These are phyloP conservation scores for Nannizzia gypsea DNA, from an alignment of 2,329 filamentous ascomycete species.

Conservation along the genomic window DNA sequence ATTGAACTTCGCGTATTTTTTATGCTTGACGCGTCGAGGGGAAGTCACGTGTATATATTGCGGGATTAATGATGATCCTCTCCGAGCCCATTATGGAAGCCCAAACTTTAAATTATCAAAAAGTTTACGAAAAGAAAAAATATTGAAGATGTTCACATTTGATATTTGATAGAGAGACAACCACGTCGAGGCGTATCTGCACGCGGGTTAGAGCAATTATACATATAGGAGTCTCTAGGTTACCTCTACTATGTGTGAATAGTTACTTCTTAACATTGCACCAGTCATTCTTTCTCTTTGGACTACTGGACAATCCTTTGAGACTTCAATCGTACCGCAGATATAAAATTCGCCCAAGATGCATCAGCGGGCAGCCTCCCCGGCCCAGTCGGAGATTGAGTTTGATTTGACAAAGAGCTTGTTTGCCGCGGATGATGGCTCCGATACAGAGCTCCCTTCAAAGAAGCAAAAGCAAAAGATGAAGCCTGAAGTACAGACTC, in stretches of 20 bases:
- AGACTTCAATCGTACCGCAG: neutral
- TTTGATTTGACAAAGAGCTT: constrained; percentile 77
- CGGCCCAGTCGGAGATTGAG: constrained; percentile 75
- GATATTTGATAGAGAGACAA: neutral
- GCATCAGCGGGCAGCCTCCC: constrained; percentile 63
- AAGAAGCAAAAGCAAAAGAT: constrained; percentile 34
- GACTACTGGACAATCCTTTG: neutral
- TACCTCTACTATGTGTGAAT: neutral
- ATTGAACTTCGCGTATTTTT: constrained; percentile 4
- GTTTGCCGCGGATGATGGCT: constrained; percentile 49
- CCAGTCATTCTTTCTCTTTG: neutral
- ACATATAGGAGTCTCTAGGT: neutral
- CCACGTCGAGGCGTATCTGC: neutral
- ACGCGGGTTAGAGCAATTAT: neutral
- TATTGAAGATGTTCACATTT: neutral
- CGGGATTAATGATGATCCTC: neutral
- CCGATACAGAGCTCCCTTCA: constrained; percentile 30
- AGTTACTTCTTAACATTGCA: neutral
- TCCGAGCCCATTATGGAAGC: neutral
- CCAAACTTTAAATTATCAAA: neutral
- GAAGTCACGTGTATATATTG: neutral
- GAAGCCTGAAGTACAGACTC: constrained; percentile 21
- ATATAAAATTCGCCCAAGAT: constrained; percentile 36
- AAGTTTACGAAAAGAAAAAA: neutral
- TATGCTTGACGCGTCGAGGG: constrained; percentile 1